These are phyloP conservation scores for Boletus tomentosulus DNA, from an alignment of 768 basidiomycete genomes.

Conservation along the genomic window DNA sequence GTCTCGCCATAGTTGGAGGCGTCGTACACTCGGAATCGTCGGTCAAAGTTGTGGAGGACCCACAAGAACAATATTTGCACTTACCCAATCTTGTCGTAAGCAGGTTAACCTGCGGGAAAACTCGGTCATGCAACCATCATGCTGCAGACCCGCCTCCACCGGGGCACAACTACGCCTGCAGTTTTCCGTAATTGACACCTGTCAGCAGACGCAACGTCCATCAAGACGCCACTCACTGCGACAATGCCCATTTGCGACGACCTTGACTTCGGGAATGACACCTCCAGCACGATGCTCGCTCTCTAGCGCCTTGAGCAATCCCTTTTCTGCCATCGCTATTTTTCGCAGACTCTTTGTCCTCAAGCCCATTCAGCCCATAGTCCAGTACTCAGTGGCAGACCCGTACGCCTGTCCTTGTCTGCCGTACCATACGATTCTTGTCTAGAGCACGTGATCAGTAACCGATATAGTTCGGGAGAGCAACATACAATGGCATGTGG, in stretches of 20 bases:
- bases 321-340: constrained; percentile 77
- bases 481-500: constrained; percentile 86
- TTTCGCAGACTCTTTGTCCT: constrained; percentile 58
- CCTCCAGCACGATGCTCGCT: constrained; percentile 53
- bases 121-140: neutral
- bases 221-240: constrained; percentile 51
- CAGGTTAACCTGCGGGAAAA: constrained; percentile 55
- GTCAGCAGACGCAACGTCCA: constrained; percentile 9
- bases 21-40: constrained; percentile 85
- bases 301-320: constrained; percentile 66
- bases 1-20: constrained; percentile 90
- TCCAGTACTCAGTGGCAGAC: constrained; percentile 50
- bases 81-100: constrained; percentile 74
- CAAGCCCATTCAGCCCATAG: constrained; percentile 60
- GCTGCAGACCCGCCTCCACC: constrained; percentile 68
- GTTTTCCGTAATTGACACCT: constrained; percentile 70
- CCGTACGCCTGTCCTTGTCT: constrained; percentile 60
- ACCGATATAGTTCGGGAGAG: neutral
- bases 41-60: constrained; percentile 65
- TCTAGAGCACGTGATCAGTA: constrained; percentile 33
- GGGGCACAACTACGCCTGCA: constrained; percentile 86
- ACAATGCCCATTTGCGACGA: constrained; percentile 85
- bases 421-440: constrained; percentile 71
- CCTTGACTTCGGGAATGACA: constrained; percentile 70
- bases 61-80: constrained; percentile 19